These are phyloP conservation scores for Pseudocercospora cruenta DNA, from an alignment of 2,329 filamentous ascomycete genomes.

Conservation along the genomic window DNA sequence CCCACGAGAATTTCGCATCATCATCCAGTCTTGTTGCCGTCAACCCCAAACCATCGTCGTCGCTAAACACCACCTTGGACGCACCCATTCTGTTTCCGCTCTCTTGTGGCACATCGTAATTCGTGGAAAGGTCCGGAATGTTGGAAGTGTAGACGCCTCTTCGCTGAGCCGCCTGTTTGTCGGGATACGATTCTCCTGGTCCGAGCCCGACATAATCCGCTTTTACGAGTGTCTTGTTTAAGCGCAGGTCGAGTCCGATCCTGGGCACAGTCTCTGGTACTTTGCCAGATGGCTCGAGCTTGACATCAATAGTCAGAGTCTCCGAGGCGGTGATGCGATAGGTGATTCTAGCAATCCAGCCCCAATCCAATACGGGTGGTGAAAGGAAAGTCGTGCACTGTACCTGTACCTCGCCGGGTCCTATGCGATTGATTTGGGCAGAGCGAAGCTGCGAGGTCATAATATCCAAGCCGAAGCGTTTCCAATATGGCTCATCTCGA, in stretches of 20 bases:
- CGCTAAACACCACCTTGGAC: conserved; percentile 53
- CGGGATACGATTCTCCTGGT: conserved; percentile 66
- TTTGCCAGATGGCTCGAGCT: conserved; percentile 30
- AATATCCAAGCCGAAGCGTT: conserved; percentile 48
- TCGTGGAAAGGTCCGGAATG: conserved; percentile 56
- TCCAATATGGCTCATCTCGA: conserved; percentile 60
- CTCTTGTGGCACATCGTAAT: conserved; percentile 70
- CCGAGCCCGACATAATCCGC: conserved; percentile 66
- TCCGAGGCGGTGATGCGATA: conserved; percentile 53
- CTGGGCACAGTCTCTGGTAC: conserved; percentile 61
- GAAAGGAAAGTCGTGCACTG: conserved; percentile 41
- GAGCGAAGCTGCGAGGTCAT: conserved; percentile 54
- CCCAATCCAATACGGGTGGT: conserved; percentile 65
- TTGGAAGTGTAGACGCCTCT: conserved; percentile 54
- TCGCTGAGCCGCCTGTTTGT: conserved; percentile 63
- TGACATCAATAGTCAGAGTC: conserved; percentile 5
- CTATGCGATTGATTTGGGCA: conserved; percentile 38
- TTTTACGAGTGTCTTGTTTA: conserved; percentile 51
- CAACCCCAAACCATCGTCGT: conserved; percentile 38
- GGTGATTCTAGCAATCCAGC: conserved; percentile 46
- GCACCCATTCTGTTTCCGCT: conserved; percentile 65
- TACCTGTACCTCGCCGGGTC: conserved; percentile 27
- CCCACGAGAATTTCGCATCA: conserved; percentile 20
- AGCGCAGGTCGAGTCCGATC: conserved; percentile 61
- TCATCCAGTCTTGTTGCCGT: conserved; percentile 32